These are phyloP conservation scores for Cordyceps sp. DNA, from an alignment of 2,329 filamentous ascomycete genomes.

Conservation along the genomic window DNA sequence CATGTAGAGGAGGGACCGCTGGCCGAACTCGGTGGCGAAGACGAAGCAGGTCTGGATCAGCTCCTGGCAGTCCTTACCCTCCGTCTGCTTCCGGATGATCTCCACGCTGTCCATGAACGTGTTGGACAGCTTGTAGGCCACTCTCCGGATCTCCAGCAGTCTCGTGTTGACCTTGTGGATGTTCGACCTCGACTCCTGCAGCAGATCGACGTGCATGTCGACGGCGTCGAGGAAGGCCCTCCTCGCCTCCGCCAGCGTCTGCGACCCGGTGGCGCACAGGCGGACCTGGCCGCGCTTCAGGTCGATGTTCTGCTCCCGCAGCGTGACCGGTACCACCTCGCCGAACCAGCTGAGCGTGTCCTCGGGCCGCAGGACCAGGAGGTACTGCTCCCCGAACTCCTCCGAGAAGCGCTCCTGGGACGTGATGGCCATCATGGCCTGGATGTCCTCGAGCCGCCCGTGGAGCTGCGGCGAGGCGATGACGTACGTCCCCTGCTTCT, in stretches of 20 bases:
- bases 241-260: slow-evolving; percentile 64
- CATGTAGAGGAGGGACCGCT: slow-evolving; percentile 87
- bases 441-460: slow-evolving; percentile 64
- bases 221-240: slow-evolving; percentile 61
- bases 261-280: slow-evolving; percentile 76
- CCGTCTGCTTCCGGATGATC: slow-evolving; percentile 73
- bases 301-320: slow-evolving; percentile 67
- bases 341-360: slow-evolving; percentile 68
- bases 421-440: slow-evolving; percentile 64
- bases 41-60: slow-evolving; percentile 96
- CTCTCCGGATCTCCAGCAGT: slow-evolving; percentile 85
- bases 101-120: slow-evolving; percentile 98
- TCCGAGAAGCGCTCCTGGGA: slow-evolving; percentile 41
- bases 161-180: slow-evolving; percentile 81
- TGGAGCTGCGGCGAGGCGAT: slow-evolving; percentile 70
- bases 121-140: slow-evolving; percentile 90
- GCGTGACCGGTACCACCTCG: slow-evolving; percentile 49
- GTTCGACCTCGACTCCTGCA: slow-evolving; percentile 86
- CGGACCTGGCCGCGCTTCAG: slow-evolving; percentile 75
- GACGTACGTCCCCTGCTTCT: slow-evolving; percentile 63
- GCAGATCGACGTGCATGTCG: slow-evolving; percentile 70
- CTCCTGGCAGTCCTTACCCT: slow-evolving; percentile 76
- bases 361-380: slow-evolving; percentile 74
- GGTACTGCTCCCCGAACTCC: slow-evolving; percentile 58
- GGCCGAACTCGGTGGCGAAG: slow-evolving; percentile 97